phyloP scores from a whole-genome alignment of 1,139 yeast genomes.

The Geotrichum bryndzae region DNA sequence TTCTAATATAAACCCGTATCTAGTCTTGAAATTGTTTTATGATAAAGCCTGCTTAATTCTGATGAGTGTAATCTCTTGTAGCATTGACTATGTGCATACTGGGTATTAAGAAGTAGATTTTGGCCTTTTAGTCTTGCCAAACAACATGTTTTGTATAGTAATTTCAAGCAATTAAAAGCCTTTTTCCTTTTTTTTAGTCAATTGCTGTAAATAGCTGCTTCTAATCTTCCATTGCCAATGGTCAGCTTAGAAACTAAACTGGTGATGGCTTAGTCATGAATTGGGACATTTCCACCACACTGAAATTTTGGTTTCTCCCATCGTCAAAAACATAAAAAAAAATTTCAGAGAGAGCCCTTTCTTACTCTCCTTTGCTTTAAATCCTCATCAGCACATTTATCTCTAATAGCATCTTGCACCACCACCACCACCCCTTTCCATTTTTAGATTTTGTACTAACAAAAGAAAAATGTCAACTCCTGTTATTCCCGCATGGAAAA shows the following conservation, averaged over 20 bases:
- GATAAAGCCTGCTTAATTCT: too few relatives aligned
- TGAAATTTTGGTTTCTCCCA: not conserved
- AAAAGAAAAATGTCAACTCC: slow-evolving; percentile 6
- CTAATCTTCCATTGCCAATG: not conserved
- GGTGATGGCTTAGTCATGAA: not conserved
- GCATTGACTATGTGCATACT: too few relatives aligned
- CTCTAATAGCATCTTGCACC: not conserved
- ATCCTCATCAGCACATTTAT: not conserved
- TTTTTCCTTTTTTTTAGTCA: too few relatives aligned
- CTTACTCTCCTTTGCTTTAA: not conserved
- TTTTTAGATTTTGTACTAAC: not conserved
- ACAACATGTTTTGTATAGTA: too few relatives aligned
- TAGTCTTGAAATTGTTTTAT: too few relatives aligned
- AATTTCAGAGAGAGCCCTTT: not conserved
- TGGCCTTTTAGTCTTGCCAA: too few relatives aligned
- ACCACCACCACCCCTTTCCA: not conserved
- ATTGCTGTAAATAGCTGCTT: not conserved
- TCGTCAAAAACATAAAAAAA: not conserved
- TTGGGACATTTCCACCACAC: not conserved
- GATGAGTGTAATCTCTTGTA: too few relatives aligned
- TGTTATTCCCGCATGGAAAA: slow-evolving; percentile 89
- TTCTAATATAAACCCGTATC: too few relatives aligned
- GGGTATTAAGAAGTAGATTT: too few relatives aligned
- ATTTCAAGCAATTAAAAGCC: too few relatives aligned
- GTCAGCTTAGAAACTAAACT: not conserved